Evolutionary conservation across 345 rosid genomes (phyloP).

Genomic region (Cardamine occulta): DNA sequence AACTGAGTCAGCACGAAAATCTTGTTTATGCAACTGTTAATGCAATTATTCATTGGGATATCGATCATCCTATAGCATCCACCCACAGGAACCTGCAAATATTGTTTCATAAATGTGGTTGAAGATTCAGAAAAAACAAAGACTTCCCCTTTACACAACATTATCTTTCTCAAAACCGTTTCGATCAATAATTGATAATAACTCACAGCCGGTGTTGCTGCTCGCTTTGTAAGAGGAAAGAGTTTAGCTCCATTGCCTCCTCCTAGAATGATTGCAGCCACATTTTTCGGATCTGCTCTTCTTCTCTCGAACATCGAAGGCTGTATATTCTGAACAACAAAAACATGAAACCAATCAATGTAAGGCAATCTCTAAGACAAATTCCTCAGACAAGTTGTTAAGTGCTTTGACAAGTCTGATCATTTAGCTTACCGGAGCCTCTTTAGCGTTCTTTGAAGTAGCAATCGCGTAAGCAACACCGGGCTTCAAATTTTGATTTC

Average conservation of each 20-base stretch:
- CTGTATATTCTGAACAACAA: slow-evolving; percentile 52
- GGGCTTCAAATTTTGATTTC: slow-evolving; percentile 48
- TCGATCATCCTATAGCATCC: slow-evolving; percentile 96
- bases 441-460: slow-evolving; percentile 65
- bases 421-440: slow-evolving; percentile 57
- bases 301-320: slow-evolving; percentile 56
- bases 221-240: slow-evolving; percentile 86
- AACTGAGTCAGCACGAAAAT: slow-evolving; percentile 91
- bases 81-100: slow-evolving; percentile 83
- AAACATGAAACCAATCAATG: neutral
- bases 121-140: slow-evolving; percentile 18
- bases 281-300: slow-evolving; percentile 79
- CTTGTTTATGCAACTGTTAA: slow-evolving; percentile 94
- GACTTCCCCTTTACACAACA: slow-evolving; percentile 3
- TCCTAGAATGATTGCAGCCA: slow-evolving; percentile 88
- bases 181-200: neutral
- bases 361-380: slow-evolving; percentile 11
- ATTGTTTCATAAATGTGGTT: slow-evolving; percentile 15
- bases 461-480: slow-evolving; percentile 66
- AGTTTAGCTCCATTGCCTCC: slow-evolving; percentile 94
- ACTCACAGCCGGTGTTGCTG: slow-evolving; percentile 96
- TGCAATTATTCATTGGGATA: slow-evolving; percentile 96
- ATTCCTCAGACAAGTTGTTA: neutral
- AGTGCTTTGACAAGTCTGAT: neutral
- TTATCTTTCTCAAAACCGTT: neutral